Base-by-base conservation (phyloP, 2,329 filamentous ascomycete species). In the Penicillium sp. region DNA sequence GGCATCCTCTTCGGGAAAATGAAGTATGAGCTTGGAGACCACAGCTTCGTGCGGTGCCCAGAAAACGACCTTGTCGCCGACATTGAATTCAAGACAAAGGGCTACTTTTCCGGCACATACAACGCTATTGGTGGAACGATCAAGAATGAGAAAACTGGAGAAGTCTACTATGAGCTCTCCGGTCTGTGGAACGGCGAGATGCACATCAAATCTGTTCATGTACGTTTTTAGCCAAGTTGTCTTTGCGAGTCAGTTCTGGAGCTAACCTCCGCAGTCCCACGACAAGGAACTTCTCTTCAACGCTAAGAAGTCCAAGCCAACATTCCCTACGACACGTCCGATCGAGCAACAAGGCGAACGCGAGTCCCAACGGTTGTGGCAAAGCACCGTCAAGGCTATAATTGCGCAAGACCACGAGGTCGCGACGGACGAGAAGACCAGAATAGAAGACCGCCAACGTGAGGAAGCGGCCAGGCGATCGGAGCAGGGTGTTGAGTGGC, bases 1-100 rank as follows among this genome's bases (percentile, higher is more conserved):
- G 94, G 95, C 41, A 98, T 99, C 63, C 83, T 99, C 8, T 97
- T 99, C 72, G 95, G 95, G 52, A 98, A 97, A 78, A 98, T 99
- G 95, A 98, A 97, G 78, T 99, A 98, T 78, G 95, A 99, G 81
- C 87, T 99, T 7, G 95, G 94, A 66, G 94, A 98, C 76, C 93
- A 97, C 81, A 97, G 93, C 75, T 92, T 93, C 70, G 91, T 99
- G 21, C 87, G 90, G 67, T 98, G 95, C 76, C 92, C 94, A 0
- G 94, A 98, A 76, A 86, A 92, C 19, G 90, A 93, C 61, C 84
- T 99, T 19, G 86, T 88, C 29, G 94, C 93, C 63, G 94, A 99
- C 75, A 88, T 99, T 64, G 95, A 99, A 68, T 99, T 99, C 85
- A 98, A 98, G 82, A 96, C 92, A 56, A 98, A 98, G 79, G 95